Base-by-base conservation (phyloP, 768 basidiomycete species). In the Psilocybe tampanensis region DNA sequence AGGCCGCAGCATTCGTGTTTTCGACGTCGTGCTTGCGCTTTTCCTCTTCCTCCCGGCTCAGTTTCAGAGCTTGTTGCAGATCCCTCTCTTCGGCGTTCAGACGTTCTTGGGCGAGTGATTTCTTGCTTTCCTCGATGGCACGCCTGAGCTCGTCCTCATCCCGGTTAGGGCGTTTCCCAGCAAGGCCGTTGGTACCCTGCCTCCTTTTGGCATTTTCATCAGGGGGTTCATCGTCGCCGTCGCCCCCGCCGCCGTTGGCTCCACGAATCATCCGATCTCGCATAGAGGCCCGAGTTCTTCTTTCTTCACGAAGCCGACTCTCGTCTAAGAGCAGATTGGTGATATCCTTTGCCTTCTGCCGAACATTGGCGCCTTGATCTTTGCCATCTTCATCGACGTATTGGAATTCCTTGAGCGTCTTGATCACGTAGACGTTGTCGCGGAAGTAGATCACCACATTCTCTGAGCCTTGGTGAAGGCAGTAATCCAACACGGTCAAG, bases 371-470 rank as follows among this genome's bases (percentile, higher is more conserved):
- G 33, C 97, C 97, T 67, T 97, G 94, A 69, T 99, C 97, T 72
- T 97, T 97, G 49, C 89, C 91, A 36, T 92, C 88, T 66, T 98
- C 97, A 72, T 98, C 97, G 55, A 96, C 72, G 68, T 87, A 97
- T 65, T 98, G 96, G 74, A 99, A 99, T 72, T 99, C 97, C 72
- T 98, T 96, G 59, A 99, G 85, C 1, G 96, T 98, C 80, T 98
- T 98, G 85, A 99, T 87, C 70, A 98, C 84, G 74, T 98, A 99
- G 59, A 97, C 74, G 69, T 99, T 98, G 71, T 99, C 95, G 45
- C 86, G 87, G 80, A 98, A 98, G 77, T 99, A 99, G 68, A 97
- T 91, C 58, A 98, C 94, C 19, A 98, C 95, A 70, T 99, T 98
- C 74, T 98, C 97, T 1, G 93, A 95, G 39, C 97, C 97, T 58